Evolutionary conservation across 306 rosid genomes (phyloP), one percentile per base, ranked within the genome.

Genomic region (Malus sylvestris): DNA sequence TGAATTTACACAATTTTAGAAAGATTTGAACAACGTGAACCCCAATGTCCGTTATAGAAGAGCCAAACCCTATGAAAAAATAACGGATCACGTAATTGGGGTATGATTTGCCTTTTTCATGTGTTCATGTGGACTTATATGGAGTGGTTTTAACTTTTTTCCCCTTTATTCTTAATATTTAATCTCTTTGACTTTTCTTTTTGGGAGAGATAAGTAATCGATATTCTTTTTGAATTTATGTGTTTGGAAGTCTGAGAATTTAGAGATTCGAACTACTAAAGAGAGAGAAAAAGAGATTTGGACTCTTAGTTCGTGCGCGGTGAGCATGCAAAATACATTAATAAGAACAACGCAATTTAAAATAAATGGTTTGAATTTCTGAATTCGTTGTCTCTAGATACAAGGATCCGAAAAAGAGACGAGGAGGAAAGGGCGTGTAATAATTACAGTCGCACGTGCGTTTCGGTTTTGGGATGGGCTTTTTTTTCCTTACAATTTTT

Each of bases 371-470:
- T 0, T 7, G 9, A 38, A 38, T 38, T 38, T 38, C 2, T 38
- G 2, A 38, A 38, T 38, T 7, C 42, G 42, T 38, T 38, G 0
- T 35, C 2, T 0, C 0, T 38, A 7, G 8, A 35, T 35, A 35
- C 8, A 35, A 1, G 6, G 8, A 35, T 35, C 2, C 40, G 8
- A 38, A 1, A 38, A 38, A 38, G 1, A 1, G 80, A 72, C 49
- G 76, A 67, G 84, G 76, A 63, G 67, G 63, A 70, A 46, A 79
- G 19, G 25, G 53, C 77, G 80, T 74, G 90, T 82, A 84, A 92
- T 92, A 79, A 95, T 95, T 87, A 82, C 58, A 70, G 62, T 76
- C 86, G 85, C 97, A 92, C 99, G 97, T 95, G 97, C 92, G 82
- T 20, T 57, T 46, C 1, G 42, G 20, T 19, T 58, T 25, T 66